These are phyloP conservation scores for Jamesozyma jinghongensis DNA, from an alignment of 805 yeast genomes.

Conservation along the genomic window DNA sequence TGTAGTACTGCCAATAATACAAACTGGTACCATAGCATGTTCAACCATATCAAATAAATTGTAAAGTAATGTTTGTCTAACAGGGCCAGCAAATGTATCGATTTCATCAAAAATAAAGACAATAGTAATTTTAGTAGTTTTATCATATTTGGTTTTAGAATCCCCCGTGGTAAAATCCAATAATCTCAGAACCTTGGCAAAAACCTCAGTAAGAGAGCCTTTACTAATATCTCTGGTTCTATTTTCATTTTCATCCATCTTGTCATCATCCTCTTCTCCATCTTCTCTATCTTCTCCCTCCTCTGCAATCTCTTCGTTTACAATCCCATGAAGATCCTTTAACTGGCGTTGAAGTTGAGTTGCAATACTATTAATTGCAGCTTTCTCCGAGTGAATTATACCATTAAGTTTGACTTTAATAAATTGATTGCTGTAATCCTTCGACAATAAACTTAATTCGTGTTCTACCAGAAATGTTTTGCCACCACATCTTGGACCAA, in stretches of 20 bases:
- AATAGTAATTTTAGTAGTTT: conserved; percentile 41
- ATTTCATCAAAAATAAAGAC: conserved; percentile 79
- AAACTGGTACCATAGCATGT: conserved; percentile 55
- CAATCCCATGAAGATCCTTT: conserved; percentile 12
- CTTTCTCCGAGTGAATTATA: conserved; percentile 56
- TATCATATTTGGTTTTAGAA: conserved; percentile 6
- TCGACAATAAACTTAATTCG: conserved; percentile 41
- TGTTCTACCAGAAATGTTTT: conserved; percentile 56
- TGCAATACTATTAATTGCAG: conserved; percentile 80
- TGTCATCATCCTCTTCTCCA: conserved; percentile 7
- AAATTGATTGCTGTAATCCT: conserved; percentile 40
- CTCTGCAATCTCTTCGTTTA: conserved; percentile 1
- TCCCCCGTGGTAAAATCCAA: conserved; percentile 34
- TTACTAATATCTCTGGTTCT: conserved; percentile 36
- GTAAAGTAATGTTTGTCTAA: conserved; percentile 76
- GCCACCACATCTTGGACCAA: conserved; percentile 77
- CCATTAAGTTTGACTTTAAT: conserved; percentile 63
- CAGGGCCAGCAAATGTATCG: conserved; percentile 62
- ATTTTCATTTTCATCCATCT: conserved; percentile 5
- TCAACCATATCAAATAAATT: conserved; percentile 85
- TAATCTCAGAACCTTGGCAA: conserved; percentile 46
- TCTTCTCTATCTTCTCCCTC: conserved; percentile 5
- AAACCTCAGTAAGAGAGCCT: conserved; percentile 50
- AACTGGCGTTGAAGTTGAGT: conserved; percentile 58
- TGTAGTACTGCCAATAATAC: conserved; percentile 73